Evolutionary conservation across 1,139 yeast genomes (phyloP).

Genomic region (Pneumocystis oryctolagi): DNA sequence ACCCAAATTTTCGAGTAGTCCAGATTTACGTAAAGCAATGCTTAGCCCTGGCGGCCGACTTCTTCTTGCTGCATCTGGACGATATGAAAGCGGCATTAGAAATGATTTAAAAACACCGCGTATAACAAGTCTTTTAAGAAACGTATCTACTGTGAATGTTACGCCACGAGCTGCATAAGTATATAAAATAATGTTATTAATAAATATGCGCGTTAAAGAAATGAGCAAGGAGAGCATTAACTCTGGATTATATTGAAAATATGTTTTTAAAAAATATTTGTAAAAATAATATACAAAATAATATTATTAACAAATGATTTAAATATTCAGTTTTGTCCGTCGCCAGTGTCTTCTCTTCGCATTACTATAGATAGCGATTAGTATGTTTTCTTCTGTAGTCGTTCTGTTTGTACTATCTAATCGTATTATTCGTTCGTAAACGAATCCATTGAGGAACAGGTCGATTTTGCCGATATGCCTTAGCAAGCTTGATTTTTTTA

Average conservation of each 20-base stretch:
- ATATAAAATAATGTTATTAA: not conserved
- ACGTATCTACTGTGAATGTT: not conserved
- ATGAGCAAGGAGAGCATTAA: too few species aligned
- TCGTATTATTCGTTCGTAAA: slow-evolving; percentile 93
- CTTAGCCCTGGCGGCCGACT: slow-evolving; percentile 13
- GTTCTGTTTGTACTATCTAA: slow-evolving; percentile 26
- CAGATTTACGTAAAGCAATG: slow-evolving; percentile 5
- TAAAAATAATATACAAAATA: too few species aligned
- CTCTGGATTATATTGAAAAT: not conserved
- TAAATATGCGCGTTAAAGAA: too few species aligned
- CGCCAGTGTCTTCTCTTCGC: slow-evolving; percentile 99
- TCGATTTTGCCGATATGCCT: slow-evolving; percentile 98
- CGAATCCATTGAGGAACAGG: slow-evolving; percentile 99
- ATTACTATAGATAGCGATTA: slow-evolving; percentile 40
- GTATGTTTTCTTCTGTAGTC: slow-evolving; percentile 7
- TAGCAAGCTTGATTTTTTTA: slow-evolving; percentile 97
- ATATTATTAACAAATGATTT: slow-evolving; percentile 30
- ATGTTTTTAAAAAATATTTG: slow-evolving; percentile 17
- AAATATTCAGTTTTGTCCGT: slow-evolving; percentile 98
- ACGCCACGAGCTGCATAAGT: not conserved
- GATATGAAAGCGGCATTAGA: not conserved
- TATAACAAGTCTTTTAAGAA: not conserved
- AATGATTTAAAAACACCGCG: not conserved
- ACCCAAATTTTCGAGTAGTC: slow-evolving; percentile 10
- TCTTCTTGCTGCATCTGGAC: slow-evolving; percentile 2